Evolutionary conservation across 208 protist species (phyloP).

Genomic region (Jaenimonas drosophilae): DNA sequence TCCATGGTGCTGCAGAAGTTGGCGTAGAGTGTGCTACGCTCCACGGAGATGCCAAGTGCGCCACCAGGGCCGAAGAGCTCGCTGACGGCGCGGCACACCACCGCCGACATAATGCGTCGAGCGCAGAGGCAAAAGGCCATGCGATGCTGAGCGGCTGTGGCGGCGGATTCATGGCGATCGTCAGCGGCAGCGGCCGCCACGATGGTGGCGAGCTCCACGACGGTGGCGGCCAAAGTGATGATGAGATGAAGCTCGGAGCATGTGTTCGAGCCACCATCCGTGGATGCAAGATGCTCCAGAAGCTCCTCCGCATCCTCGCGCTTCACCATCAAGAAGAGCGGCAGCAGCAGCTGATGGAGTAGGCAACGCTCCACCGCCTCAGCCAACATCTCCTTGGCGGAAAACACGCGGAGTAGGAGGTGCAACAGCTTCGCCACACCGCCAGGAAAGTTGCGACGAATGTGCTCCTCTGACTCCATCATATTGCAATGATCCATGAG

Average conservation of each 20-base stretch:
- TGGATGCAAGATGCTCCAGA: too few relatives aligned
- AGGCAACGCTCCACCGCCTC: constrained; percentile 16
- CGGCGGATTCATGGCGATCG: too few relatives aligned
- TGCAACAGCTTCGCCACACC: constrained; percentile 19
- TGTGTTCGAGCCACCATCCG: too few relatives aligned
- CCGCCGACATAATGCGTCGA: constrained; percentile 34
- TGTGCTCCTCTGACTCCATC: constrained; percentile 11
- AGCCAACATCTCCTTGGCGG: constrained; percentile 8
- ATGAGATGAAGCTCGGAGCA: too few relatives aligned
- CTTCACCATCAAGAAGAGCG: not conserved
- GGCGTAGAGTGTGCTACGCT: constrained; percentile 24
- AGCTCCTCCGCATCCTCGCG: constrained; percentile 13
- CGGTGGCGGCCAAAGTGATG: too few relatives aligned
- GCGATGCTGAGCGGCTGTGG: too few relatives aligned
- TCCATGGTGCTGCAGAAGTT: constrained; percentile 63
- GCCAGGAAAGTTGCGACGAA: constrained; percentile 10
- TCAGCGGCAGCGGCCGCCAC: too few relatives aligned
- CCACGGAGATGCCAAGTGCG: constrained; percentile 17
- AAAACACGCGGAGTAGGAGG: constrained; percentile 28
- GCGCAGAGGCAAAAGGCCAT: constrained; percentile 25
- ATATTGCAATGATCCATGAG: constrained; percentile 34
- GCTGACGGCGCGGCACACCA: constrained; percentile 27
- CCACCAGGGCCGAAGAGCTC: constrained; percentile 29
- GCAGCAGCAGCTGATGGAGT: not conserved
- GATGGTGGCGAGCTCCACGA: too few relatives aligned